Evolutionary conservation across 345 rosid species (phyloP).

Genomic region (Dipteronia dyeriana): DNA sequence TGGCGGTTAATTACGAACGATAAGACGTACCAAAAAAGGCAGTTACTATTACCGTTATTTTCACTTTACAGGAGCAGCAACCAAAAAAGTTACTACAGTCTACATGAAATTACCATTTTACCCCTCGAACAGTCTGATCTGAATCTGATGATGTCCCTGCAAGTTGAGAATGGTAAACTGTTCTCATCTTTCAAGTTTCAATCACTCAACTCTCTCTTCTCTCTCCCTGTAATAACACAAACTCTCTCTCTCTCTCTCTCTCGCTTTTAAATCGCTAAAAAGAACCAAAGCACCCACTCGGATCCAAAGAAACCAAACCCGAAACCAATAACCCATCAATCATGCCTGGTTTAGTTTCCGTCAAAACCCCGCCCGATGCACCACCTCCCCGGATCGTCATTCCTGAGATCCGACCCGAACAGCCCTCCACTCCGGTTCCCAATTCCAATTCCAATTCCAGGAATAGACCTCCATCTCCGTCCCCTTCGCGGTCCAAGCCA

Average conservation of each 20-base stretch:
- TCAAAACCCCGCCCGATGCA: conserved; percentile 77
- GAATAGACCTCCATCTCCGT: conserved; percentile 61
- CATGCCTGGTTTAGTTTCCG: conserved; percentile 93
- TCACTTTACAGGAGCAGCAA: too few species aligned
- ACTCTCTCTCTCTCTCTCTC: conserved; percentile 13
- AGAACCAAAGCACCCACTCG: neutral
- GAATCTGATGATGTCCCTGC: neutral
- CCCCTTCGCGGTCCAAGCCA: conserved; percentile 53
- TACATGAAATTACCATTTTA: neutral
- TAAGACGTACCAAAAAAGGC: neutral
- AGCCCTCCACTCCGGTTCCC: conserved; percentile 21
- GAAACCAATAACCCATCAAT: conserved; percentile 23
- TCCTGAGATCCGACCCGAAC: conserved; percentile 56
- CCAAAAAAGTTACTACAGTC: neutral
- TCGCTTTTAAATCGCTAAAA: neutral
- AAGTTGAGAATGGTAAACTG: conserved; percentile 18
- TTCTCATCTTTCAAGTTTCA: conserved; percentile 11
- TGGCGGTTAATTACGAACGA: neutral
- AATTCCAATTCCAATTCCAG: conserved; percentile 35
- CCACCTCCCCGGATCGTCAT: conserved; percentile 67
- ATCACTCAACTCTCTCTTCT: too few species aligned
- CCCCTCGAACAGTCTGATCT: neutral
- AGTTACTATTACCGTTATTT: neutral
- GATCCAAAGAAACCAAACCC: neutral
- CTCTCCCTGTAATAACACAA: neutral